phyloP scores from a whole-genome alignment of 2,329 filamentous ascomycete species.

The Proliferodiscus dingleyae region DNA sequence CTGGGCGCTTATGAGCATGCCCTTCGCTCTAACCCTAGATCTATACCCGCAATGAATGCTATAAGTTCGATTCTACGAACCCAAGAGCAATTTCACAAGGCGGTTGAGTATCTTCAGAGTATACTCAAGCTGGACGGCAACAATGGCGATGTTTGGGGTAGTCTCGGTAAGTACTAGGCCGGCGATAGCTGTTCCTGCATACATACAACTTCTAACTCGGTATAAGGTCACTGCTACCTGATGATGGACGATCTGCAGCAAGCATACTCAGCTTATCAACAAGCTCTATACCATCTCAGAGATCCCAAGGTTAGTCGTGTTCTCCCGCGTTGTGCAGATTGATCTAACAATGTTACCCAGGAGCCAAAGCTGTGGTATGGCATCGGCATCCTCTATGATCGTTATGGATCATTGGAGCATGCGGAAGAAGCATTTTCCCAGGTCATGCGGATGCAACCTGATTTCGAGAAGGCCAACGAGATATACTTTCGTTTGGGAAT shows the following conservation, averaged over 20 bases:
- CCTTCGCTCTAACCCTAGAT: conserved; percentile 80
- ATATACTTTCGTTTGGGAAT: conserved; percentile 99
- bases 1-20: conserved; percentile 89
- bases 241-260: conserved; percentile 99
- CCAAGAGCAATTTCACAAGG: conserved; percentile 89
- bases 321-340: background rate
- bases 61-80: conserved; percentile 88
- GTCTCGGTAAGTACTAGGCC: conserved; percentile 60
- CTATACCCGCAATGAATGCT: conserved; percentile 85
- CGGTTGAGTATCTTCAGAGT: conserved; percentile 85
- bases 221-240: conserved; percentile 85
- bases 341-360: conserved; percentile 38
- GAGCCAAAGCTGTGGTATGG: conserved; percentile 99
- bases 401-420: conserved; percentile 93
- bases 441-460: conserved; percentile 97
- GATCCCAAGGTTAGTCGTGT: conserved; percentile 71
- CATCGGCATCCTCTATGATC: conserved; percentile 94
- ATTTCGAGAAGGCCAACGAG: conserved; percentile 98
- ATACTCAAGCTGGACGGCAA: conserved; percentile 84
- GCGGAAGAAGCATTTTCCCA: conserved; percentile 97
- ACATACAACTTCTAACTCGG: conserved; percentile 17
- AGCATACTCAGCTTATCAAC: conserved; percentile 94
- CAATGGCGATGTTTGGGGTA: conserved; percentile 96
- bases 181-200: background rate
- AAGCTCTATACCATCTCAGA: conserved; percentile 84